These are phyloP conservation scores for Conticribra guillardii DNA, from an alignment of 108 stramenopile species.

Conservation along the genomic window DNA sequence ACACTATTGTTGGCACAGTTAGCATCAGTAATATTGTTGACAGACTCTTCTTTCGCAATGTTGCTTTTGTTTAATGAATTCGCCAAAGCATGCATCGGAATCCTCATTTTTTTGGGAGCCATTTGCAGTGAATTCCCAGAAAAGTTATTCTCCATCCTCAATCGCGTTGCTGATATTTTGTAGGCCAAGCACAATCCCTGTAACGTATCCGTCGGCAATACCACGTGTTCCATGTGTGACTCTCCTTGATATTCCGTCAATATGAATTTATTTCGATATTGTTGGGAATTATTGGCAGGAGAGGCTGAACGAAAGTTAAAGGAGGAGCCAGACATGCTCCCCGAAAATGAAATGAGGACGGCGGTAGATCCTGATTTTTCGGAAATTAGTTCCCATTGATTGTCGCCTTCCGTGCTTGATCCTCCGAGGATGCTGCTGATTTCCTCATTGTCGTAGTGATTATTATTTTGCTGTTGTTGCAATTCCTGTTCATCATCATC, in stretches of 20 bases:
- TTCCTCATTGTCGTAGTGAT: constrained; percentile 2
- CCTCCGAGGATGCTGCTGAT: not conserved
- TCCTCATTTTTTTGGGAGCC: constrained; percentile 83
- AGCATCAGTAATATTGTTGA: not conserved
- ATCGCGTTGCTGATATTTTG: constrained; percentile 65
- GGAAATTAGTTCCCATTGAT: constrained; percentile 45
- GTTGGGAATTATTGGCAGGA: constrained; percentile 12
- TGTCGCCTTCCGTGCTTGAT: not conserved
- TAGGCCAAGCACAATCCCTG: constrained; percentile 88
- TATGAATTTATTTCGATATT: constrained; percentile 38
- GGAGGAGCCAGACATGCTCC: constrained; percentile 21
- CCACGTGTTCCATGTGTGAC: constrained; percentile 68
- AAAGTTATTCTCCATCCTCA: constrained; percentile 79
- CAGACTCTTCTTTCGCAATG: constrained; percentile 12
- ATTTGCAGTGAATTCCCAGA: constrained; percentile 74
- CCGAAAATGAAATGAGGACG: constrained; percentile 39
- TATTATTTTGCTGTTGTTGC: not conserved
- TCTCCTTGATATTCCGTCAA: constrained; percentile 31
- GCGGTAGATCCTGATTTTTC: constrained; percentile 40
- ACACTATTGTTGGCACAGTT: not conserved
- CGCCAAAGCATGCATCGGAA: constrained; percentile 47
- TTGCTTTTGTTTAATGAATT: not conserved
- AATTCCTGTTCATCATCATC: not conserved
- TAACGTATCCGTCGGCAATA: constrained; percentile 87
- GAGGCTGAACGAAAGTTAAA: constrained; percentile 22